Evolutionary conservation across 257 asterid genomes (phyloP).

Genomic region (Capsicum pubescens): DNA sequence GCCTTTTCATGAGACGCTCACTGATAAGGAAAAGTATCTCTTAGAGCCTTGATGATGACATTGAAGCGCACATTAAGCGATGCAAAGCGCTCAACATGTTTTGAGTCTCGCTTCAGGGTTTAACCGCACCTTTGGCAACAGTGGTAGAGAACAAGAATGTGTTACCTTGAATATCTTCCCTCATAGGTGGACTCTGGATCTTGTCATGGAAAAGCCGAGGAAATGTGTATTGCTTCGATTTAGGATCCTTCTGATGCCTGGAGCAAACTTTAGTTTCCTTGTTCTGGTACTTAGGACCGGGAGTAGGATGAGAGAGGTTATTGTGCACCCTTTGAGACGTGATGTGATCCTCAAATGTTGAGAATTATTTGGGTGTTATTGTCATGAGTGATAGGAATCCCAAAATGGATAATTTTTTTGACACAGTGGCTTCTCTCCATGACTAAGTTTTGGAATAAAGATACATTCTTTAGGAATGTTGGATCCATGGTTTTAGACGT

Average conservation of each 20-base stretch:
- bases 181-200: background rate
- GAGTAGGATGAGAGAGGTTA: background rate
- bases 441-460: background rate
- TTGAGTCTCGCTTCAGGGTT: background rate
- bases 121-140: background rate
- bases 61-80: background rate
- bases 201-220: background rate
- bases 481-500: background rate
- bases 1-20: background rate
- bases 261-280: constrained; percentile 17
- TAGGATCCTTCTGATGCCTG: constrained; percentile 12
- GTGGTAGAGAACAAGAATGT: background rate
- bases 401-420: background rate
- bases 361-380: background rate
- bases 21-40: background rate
- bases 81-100: background rate
- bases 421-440: background rate
- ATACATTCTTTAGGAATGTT: background rate
- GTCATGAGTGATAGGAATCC: background rate
- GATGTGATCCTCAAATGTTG: background rate
- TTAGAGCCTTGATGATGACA: background rate
- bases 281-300: background rate
- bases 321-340: constrained; percentile 6
- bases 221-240: background rate
- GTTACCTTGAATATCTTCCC: background rate